Evolutionary conservation across 116 monocot species (phyloP), one percentile per base, ranked within the genome.

Genomic region (Posidonia oceanica): DNA sequence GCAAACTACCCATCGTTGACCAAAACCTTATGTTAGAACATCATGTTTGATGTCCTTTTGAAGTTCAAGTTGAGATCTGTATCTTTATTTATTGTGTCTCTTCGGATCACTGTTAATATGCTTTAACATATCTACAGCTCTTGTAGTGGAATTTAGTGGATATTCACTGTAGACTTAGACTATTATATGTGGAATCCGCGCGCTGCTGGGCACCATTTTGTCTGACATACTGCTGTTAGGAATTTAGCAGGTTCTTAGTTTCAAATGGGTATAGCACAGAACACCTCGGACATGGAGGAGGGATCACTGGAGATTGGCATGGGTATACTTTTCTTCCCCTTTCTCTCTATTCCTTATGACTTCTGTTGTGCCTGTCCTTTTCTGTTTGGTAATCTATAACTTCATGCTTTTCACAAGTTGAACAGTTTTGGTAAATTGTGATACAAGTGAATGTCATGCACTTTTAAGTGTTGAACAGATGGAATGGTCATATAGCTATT

Each of bases 281-380:
- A 73, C 18, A 36, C 53, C 36, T n/a, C 64, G 14, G 73, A 73
- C 51, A 73, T 73, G 73, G 73, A 73, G 63, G 73, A 73, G 73
- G 64, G 73, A 64, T 53, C 73, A 36, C 63, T 73, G 29, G 73
- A 73, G 53, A 73, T 73, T 37, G 73, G 73, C 53, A 73, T 73
- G 73, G 73, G 73, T 73, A 73, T 29, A 39, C 3, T 63, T 23
- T 36, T 44, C 14, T 68, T 68, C 36, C 36, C 14, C 22, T 7
- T 14, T 48, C 22, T 54, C 4, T 13, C 10, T 53, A 16, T 53
- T 6, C 53, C 15, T 4, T 53, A 4, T 66, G 8, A 18, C 10
- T 14, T 41, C 8, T 42, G 66, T 17, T 11, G 4, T 66, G 2
- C 18, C 8, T 66, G 8, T 16, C 13, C 11, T 12, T 2, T 66